Evolutionary conservation across 75 land plant genomes (phyloP).

Genomic region (Pseudotsuga menziesii): DNA sequence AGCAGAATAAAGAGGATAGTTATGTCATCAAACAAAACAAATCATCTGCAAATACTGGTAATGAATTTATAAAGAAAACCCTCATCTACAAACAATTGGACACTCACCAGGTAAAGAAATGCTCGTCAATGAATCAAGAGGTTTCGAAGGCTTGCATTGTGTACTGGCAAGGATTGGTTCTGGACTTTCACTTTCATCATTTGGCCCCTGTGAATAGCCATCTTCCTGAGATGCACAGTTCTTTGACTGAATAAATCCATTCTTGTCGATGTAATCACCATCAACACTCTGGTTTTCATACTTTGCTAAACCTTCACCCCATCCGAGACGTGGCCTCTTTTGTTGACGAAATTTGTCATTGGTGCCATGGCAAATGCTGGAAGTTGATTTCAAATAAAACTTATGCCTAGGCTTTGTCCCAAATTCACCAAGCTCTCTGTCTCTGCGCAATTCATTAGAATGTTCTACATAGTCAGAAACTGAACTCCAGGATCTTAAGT

Average conservation of each 20-base stretch:
- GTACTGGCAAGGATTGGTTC: no score
- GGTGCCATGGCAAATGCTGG: neutral
- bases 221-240: no score
- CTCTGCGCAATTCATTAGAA: neutral
- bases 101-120: no score
- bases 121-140: no score
- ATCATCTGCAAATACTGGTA: no score
- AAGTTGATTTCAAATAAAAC: neutral
- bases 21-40: no score
- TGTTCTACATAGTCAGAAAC: neutral
- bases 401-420: neutral
- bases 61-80: no score
- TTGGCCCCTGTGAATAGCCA: no score
- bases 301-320: conserved; percentile 4
- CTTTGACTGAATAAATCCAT: neutral
- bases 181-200: no score
- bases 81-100: no score
- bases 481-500: neutral
- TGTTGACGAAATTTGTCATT: neutral
- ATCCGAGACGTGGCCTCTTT: neutral
- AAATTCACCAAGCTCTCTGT: neutral
- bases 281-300: conserved; percentile 1
- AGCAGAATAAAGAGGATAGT: no score
- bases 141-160: no score
- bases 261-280: neutral